A percentile compares a stretch with the other conserved stretches of the same genome.
These are phyloP conservation scores for Chrysopogon serrulatus DNA, from an alignment of 176 grass and related monocot species.

Conservation along the genomic window DNA sequence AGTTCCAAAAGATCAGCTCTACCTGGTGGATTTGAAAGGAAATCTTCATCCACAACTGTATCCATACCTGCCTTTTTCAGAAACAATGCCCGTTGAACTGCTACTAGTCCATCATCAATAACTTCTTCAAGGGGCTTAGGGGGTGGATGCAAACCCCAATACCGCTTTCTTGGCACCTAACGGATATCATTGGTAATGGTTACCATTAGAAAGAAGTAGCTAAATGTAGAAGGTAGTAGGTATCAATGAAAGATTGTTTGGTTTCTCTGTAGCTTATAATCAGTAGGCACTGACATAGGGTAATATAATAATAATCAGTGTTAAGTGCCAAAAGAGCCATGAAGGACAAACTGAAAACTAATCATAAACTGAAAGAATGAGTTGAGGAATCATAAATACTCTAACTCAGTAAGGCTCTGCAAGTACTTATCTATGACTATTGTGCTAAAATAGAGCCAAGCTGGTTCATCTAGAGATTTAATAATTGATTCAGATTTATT, in stretches of 20 bases:
- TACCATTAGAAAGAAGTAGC: background rate
- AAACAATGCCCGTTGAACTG: conserved; percentile 77
- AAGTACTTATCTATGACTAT: background rate
- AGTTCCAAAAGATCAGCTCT: conserved; percentile 70
- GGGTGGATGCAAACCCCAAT: conserved; percentile 95
- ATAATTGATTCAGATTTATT: background rate
- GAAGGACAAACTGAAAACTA: background rate
- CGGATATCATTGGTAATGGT: background rate
- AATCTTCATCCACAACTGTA: conserved; percentile 76
- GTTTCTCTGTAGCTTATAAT: background rate
- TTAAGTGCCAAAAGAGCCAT: background rate
- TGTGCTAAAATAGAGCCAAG: background rate
- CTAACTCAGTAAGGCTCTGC: background rate
- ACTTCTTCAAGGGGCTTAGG: conserved; percentile 95
- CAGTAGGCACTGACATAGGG: background rate
- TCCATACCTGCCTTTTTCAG: conserved; percentile 93
- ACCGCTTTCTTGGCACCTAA: conserved; percentile 90
- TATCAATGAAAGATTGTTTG: background rate
- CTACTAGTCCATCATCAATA: conserved; percentile 82
- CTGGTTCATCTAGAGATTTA: background rate
- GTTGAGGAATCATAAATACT: background rate
- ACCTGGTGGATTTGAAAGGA: conserved; percentile 89
- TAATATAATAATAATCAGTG: background rate
- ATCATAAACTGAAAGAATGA: background rate
- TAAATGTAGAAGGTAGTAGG: conserved; percentile 3